Conservation (phyloP, 768 basidiomycete genomes). For the Rhizopogon roseolus region DNA sequence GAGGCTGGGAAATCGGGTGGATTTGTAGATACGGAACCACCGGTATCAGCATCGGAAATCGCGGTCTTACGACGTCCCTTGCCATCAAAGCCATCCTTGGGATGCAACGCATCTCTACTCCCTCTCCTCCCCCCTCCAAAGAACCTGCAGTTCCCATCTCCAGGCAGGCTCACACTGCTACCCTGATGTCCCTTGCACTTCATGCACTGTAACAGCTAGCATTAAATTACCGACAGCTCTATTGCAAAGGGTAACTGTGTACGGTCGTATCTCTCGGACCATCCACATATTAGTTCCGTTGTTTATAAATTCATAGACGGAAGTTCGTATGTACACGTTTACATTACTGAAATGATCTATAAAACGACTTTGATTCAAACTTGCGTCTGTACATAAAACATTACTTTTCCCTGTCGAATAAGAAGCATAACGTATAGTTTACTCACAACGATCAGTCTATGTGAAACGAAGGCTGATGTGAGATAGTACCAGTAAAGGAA, state of each 20-base stretch:
- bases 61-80: conserved; percentile 49
- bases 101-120: neutral
- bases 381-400: too few species aligned
- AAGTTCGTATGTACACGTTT: neutral
- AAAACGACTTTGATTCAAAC: too few species aligned
- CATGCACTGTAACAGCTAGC: neutral
- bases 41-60: conserved; percentile 46
- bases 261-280: neutral
- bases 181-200: neutral
- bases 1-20: conserved; percentile 53
- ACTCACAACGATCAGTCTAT: too few species aligned
- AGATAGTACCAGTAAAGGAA: too few species aligned
- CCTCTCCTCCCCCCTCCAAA: neutral
- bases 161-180: neutral
- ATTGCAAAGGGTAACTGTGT: neutral
- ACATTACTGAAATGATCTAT: too few species aligned
- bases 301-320: neutral
- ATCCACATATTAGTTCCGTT: neutral
- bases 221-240: neutral
- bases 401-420: too few species aligned
- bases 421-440: too few species aligned
- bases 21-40: conserved; percentile 51
- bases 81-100: conserved; percentile 45
- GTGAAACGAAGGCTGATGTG: too few species aligned
- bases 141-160: neutral